Conservation (phyloP, 2,329 filamentous ascomycete species). For the Parafenestella ontariensis region DNA sequence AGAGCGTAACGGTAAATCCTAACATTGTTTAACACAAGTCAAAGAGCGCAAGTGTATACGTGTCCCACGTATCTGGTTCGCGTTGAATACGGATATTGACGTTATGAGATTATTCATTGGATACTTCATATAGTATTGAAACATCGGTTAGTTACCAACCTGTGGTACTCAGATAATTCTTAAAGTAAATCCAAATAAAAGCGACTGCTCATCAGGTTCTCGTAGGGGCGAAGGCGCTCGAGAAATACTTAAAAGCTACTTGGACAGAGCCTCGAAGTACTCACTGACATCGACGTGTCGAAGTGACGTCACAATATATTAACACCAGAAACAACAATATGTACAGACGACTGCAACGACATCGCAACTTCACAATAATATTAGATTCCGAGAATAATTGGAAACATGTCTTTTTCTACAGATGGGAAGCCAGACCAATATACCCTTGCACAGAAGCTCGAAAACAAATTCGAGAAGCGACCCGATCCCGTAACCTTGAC, state of each 20-base stretch:
- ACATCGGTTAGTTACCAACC: too few relatives aligned
- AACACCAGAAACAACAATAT: neutral
- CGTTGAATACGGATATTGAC: too few relatives aligned
- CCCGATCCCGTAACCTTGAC: slow-evolving; percentile 40
- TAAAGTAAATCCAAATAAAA: too few relatives aligned
- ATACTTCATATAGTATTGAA: too few relatives aligned
- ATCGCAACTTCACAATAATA: neutral
- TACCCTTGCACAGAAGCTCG: slow-evolving; percentile 14
- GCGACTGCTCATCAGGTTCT: too few relatives aligned
- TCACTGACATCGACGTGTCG: neutral
- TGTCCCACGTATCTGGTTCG: neutral
- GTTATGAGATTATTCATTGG: too few relatives aligned
- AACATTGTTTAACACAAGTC: neutral
- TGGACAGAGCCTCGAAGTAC: too few relatives aligned
- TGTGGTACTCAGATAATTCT: too few relatives aligned
- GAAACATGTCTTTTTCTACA: slow-evolving; percentile 4
- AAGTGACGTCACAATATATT: neutral
- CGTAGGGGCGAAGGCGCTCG: too few relatives aligned
- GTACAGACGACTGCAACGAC: neutral
- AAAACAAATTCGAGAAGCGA: slow-evolving; percentile 27
- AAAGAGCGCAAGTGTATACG: neutral
- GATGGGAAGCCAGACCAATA: slow-evolving; percentile 14
- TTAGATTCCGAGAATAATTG: neutral
- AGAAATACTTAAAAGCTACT: too few relatives aligned
- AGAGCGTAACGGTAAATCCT: neutral